Conservation (phyloP, 2,329 filamentous ascomycete species). For the Volutella citrinella region DNA sequence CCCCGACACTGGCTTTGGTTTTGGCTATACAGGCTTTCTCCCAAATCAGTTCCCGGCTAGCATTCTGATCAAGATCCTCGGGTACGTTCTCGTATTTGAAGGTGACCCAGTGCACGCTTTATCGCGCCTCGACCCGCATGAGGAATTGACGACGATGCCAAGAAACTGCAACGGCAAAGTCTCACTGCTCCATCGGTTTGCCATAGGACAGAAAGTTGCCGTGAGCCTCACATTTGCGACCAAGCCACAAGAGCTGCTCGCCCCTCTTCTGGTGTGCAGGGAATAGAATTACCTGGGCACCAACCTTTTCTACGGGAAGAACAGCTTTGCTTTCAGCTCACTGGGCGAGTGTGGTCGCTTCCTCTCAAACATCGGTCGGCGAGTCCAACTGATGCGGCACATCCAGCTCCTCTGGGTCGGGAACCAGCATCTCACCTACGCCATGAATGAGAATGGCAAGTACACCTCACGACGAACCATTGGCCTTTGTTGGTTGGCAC, state of each 20-base stretch:
- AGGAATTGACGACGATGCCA: constrained; percentile 18
- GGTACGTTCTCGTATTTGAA: constrained; percentile 32
- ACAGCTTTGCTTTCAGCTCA: constrained; percentile 52
- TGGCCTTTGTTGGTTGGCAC: constrained; percentile 32
- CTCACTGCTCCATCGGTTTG: constrained; percentile 37
- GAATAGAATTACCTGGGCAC: constrained; percentile 38
- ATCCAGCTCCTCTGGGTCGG: constrained; percentile 43
- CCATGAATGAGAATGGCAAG: constrained; percentile 11
- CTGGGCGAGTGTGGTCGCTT: constrained; percentile 50
- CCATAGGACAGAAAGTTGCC: constrained; percentile 26
- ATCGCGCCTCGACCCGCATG: constrained; percentile 40
- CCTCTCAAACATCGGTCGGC: constrained; percentile 37
- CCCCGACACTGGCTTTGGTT: constrained; percentile 21
- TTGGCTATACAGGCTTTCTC: too few relatives aligned
- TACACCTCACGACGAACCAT: constrained; percentile 38
- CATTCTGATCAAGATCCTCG: constrained; percentile 35
- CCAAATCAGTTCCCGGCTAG: constrained; percentile 19
- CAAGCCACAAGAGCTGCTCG: constrained; percentile 35
- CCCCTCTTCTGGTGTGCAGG: constrained; percentile 37
- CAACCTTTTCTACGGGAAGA: constrained; percentile 46
- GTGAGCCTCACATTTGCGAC: constrained; percentile 32
- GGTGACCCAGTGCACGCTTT: constrained; percentile 39
- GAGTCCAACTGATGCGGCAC: constrained; percentile 41
- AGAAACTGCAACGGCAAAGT: constrained; percentile 1
- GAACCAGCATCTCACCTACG: constrained; percentile 28